A percentile compares a stretch with the other conserved stretches of the same genome.
Evolutionary conservation across 2,329 filamentous ascomycete genomes (phyloP).

Genomic region (Alternaria postmessia): DNA sequence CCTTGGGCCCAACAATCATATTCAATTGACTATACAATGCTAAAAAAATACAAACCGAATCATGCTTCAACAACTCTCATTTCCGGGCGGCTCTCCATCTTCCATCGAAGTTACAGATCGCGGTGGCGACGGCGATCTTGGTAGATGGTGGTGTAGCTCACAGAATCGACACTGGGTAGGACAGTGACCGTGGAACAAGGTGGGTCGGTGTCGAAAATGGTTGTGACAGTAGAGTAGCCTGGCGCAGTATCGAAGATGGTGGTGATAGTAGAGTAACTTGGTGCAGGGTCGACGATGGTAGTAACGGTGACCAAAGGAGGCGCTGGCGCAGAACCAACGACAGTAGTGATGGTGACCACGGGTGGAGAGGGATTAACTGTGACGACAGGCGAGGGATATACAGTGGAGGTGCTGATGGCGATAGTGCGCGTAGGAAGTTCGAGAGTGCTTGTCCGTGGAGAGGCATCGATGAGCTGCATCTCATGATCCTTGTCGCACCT

Average conservation of each 20-base stretch:
- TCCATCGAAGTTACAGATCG: neutral
- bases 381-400: neutral
- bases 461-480: conserved; percentile 13
- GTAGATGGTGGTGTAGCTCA: neutral
- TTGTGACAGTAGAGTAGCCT: neutral
- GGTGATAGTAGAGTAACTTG: neutral
- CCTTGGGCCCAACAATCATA: conserved; percentile 23
- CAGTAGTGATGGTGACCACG: neutral
- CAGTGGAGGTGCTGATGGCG: neutral
- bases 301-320: neutral
- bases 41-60: conserved; percentile 2
- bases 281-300: neutral
- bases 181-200: neutral
- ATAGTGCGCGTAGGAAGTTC: neutral
- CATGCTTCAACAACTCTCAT: neutral
- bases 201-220: neutral
- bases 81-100: neutral
- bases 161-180: neutral
- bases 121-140: neutral
- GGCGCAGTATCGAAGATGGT: neutral
- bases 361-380: neutral
- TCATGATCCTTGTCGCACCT: conserved; percentile 2
- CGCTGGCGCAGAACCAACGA: neutral
- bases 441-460: neutral
- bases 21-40: neutral